These are phyloP conservation scores for Didymella pomorum DNA, from an alignment of 2,329 filamentous ascomycete species.

Conservation along the genomic window DNA sequence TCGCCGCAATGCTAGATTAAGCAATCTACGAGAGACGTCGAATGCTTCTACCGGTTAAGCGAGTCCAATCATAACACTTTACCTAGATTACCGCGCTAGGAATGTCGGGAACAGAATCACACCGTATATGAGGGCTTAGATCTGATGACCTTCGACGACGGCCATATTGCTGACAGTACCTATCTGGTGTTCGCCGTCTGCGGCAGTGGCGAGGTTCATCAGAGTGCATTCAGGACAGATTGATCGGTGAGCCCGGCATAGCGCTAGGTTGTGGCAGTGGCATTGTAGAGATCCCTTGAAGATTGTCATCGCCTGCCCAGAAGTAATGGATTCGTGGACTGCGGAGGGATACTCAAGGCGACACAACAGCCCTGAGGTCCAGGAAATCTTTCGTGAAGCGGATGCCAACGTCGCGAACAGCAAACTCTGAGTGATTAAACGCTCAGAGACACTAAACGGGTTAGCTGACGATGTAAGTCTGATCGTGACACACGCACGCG, in stretches of 20 bases:
- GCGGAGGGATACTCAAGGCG: too few species aligned
- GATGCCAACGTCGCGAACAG: neutral
- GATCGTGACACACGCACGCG: neutral
- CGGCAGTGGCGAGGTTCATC: neutral
- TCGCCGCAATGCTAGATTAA: slow-evolving; percentile 9
- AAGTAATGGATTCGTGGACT: too few species aligned
- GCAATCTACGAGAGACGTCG: slow-evolving; percentile 15
- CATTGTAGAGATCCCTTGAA: too few species aligned
- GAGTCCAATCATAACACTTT: neutral
- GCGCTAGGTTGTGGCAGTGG: too few species aligned
- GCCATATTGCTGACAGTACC: neutral
- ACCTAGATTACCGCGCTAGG: slow-evolving; percentile 12
- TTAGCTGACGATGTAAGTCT: neutral
- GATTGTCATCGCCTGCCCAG: too few species aligned
- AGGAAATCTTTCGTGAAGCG: too few species aligned
- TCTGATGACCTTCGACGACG: neutral
- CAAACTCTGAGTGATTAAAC: neutral
- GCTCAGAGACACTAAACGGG: neutral
- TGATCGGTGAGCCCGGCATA: neutral
- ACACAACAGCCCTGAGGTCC: too few species aligned
- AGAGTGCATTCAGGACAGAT: neutral
- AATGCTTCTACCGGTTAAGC: slow-evolving; percentile 10
- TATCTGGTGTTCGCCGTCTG: neutral
- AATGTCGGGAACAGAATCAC: slow-evolving; percentile 2
- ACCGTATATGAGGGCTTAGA: neutral